A percentile compares a stretch with the other conserved stretches of the same genome.
Evolutionary conservation across 2,329 filamentous ascomycete species (phyloP).

Genomic region (Botrytis deweyae): DNA sequence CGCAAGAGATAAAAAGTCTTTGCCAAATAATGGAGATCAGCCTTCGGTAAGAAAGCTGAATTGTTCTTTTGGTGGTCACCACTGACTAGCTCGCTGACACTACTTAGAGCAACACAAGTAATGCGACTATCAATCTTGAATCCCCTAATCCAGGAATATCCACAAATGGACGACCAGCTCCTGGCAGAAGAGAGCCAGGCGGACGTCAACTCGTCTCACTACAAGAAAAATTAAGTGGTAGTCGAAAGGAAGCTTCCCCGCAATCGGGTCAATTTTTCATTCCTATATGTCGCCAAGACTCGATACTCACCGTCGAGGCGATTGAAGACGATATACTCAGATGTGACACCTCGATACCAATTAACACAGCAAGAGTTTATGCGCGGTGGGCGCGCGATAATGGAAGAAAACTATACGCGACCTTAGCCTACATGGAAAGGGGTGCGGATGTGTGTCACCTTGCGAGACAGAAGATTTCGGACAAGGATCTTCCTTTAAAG

Average conservation of each 20-base stretch:
- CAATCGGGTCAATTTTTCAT: slow-evolving; percentile 22
- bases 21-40: neutral
- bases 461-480: slow-evolving; percentile 23
- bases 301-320: slow-evolving; percentile 20
- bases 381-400: slow-evolving; percentile 11
- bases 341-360: slow-evolving; percentile 1
- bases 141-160: neutral
- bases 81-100: neutral
- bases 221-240: neutral
- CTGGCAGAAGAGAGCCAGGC: neutral
- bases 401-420: slow-evolving; percentile 25
- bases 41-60: neutral
- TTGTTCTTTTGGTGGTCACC: neutral
- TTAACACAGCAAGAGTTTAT: neutral
- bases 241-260: neutral
- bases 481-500: slow-evolving; percentile 27
- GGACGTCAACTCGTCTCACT: neutral
- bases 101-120: neutral
- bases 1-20: neutral
- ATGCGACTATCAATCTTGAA: neutral
- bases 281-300: slow-evolving; percentile 22
- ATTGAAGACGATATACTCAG: slow-evolving; percentile 23
- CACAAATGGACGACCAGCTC: neutral
- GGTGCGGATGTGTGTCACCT: slow-evolving; percentile 23
- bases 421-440: slow-evolving; percentile 25